Base-by-base conservation (phyloP, 768 basidiomycete species). In the Tephrocybe rancida region DNA sequence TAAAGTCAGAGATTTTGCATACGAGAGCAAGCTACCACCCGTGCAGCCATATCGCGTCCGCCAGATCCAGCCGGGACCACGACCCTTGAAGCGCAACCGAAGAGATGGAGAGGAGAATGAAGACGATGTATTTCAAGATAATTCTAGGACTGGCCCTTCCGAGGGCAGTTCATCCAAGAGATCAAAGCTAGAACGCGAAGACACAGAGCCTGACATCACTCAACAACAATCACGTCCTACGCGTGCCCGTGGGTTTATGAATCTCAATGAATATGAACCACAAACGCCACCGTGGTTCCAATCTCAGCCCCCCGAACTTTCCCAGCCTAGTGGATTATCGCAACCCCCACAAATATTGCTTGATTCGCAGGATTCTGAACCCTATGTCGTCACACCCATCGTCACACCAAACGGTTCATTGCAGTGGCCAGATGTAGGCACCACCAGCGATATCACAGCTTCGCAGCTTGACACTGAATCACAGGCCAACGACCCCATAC, bases 11-110 rank as follows among this genome's bases (percentile, higher is more conserved):
- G 82, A 90, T 70, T 89, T 85, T 74, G 86, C 82, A 14, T 86
- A 84, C 70, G 85, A 88, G 67, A 85, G 76, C 69, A 83, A 71
- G 24, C 70, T 88, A 42, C 85, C 87, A 1, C 83, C 84, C 8
- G 76, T 90, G 35, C 72, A 70, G 26, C 74, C 84, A 2, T 78
- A 82, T 22, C 70, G 70, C 51, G 74, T 73, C 1, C 75, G 77
- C 19, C 84, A 82, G 63, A 67, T 78, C 18, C 82, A 79, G 58
- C 80, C 80, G 16, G 65, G 55, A 60, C 51, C 57, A 68, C 68
- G 64, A 58, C 56, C 70, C 62, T 44, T 67, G 64, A 67, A 60
- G 57, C 66, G 60, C 57, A 59, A 37, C 3, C 62, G 55, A 64
- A 65, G 61, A 27, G 66, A 69, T 22, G 56, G 47, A 11, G 60